Evolutionary conservation across 2,329 filamentous ascomycete genomes (phyloP).

Genomic region (Paraconiothyrium sp.): DNA sequence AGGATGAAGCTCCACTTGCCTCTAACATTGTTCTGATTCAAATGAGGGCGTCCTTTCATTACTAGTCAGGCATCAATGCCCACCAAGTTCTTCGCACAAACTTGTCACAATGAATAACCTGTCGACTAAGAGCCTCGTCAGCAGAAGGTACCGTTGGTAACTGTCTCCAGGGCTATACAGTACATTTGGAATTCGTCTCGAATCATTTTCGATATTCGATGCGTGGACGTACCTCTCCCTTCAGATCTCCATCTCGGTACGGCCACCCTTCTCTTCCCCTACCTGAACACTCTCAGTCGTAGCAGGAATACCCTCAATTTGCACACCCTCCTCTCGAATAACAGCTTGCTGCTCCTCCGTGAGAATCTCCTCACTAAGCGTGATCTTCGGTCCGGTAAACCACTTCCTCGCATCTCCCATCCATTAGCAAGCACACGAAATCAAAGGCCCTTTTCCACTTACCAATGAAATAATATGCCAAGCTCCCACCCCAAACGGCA

Average conservation of each 20-base stretch:
- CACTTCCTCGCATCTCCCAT: constrained; percentile 65
- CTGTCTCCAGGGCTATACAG: too few species aligned
- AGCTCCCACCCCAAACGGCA: constrained; percentile 65
- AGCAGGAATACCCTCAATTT: constrained; percentile 26
- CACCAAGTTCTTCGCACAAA: too few species aligned
- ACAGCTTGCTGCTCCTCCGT: constrained; percentile 25
- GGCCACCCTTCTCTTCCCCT: neutral
- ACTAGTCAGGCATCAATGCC: too few species aligned
- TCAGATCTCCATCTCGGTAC: neutral
- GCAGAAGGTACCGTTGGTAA: too few species aligned
- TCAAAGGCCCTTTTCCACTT: neutral
- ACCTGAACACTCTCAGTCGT: neutral
- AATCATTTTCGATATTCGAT: too few species aligned
- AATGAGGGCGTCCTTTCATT: too few species aligned
- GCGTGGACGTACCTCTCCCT: neutral
- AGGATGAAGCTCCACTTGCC: too few species aligned
- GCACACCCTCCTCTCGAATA: constrained; percentile 27
- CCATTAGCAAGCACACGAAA: constrained; percentile 5
- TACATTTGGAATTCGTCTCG: too few species aligned
- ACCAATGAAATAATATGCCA: constrained; percentile 61
- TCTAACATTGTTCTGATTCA: too few species aligned
- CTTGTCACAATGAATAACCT: too few species aligned
- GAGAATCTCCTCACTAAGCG: constrained; percentile 52
- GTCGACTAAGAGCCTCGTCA: too few species aligned
- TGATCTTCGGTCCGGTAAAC: constrained; percentile 68